Evolutionary conservation across 2,329 filamentous ascomycete genomes (phyloP).

Genomic region (Allantophomopsis lycopodina): DNA sequence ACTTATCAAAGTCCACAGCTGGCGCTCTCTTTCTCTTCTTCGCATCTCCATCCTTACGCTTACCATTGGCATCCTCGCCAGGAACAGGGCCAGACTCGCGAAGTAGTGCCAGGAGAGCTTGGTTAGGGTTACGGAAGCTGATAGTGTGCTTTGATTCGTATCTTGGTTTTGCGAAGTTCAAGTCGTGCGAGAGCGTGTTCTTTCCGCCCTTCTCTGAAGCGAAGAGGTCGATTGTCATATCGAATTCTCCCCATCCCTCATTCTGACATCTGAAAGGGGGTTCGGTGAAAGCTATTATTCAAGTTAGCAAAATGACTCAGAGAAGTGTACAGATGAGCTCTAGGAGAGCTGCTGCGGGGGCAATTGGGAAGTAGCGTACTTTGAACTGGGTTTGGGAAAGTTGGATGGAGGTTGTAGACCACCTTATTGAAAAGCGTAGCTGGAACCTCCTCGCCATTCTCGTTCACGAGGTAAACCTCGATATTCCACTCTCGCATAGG

Average conservation of each 20-base stretch:
- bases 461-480: constrained; percentile 70
- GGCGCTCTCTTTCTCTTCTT: constrained; percentile 66
- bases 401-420: constrained; percentile 85
- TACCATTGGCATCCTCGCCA: constrained; percentile 54
- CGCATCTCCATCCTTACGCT: constrained; percentile 40
- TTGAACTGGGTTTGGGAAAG: constrained; percentile 77
- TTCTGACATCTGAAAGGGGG: constrained; percentile 83
- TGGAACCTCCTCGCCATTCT: constrained; percentile 70
- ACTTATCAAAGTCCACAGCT: constrained; percentile 82
- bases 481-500: constrained; percentile 91
- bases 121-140: constrained; percentile 85
- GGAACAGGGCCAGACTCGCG: constrained; percentile 79
- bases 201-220: constrained; percentile 79
- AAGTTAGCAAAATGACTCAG: no score
- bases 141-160: constrained; percentile 78
- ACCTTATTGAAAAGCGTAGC: constrained; percentile 86
- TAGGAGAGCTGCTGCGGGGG: no score
- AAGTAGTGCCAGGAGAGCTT: constrained; percentile 65
- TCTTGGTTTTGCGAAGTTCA: constrained; percentile 72
- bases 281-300: constrained; percentile 54
- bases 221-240: constrained; percentile 76
- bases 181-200: constrained; percentile 67
- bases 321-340: no score
- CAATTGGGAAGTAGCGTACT: constrained; percentile 38
- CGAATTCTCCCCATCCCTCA: constrained; percentile 98